Evolutionary conservation across 1,284 basidiomycete species (phyloP).

Genomic region (Porogramme epimiltina): DNA sequence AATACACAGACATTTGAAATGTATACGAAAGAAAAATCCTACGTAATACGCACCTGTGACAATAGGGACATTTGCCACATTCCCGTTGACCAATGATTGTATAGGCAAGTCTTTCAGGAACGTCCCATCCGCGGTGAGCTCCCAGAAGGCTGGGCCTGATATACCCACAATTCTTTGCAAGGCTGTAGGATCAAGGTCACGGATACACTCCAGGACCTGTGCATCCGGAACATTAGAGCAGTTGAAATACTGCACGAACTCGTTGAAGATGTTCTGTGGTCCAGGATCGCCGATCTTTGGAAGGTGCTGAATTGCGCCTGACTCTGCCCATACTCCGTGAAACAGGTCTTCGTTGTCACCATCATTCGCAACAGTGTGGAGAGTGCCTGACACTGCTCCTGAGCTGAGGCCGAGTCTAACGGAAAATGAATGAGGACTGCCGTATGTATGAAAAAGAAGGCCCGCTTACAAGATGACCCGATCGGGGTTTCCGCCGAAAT

Average conservation of each 20-base stretch:
- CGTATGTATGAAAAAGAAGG: background rate
- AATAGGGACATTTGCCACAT: background rate
- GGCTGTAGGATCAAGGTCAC: background rate
- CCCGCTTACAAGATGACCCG: background rate
- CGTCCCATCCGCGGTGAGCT: background rate
- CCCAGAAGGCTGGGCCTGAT: background rate
- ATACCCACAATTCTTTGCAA: background rate
- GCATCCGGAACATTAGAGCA: background rate
- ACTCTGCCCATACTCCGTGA: conserved; percentile 25
- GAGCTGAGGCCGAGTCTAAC: conserved; percentile 28
- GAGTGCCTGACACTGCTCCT: conserved; percentile 36
- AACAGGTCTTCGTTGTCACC: conserved; percentile 33
- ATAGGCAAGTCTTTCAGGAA: background rate
- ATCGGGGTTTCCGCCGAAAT: conserved; percentile 40
- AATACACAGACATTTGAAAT: no score
- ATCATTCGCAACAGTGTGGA: conserved; percentile 32
- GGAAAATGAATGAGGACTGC: background rate
- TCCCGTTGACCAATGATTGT: background rate
- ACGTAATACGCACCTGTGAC: background rate
- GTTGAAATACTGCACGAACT: background rate
- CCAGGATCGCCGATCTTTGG: background rate
- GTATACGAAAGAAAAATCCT: no score
- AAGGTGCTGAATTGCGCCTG: background rate
- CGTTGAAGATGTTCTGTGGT: background rate
- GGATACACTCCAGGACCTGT: background rate